These are phyloP conservation scores for Lentinus tigrinus DNA, from an alignment of 768 basidiomycete species.

Conservation along the genomic window DNA sequence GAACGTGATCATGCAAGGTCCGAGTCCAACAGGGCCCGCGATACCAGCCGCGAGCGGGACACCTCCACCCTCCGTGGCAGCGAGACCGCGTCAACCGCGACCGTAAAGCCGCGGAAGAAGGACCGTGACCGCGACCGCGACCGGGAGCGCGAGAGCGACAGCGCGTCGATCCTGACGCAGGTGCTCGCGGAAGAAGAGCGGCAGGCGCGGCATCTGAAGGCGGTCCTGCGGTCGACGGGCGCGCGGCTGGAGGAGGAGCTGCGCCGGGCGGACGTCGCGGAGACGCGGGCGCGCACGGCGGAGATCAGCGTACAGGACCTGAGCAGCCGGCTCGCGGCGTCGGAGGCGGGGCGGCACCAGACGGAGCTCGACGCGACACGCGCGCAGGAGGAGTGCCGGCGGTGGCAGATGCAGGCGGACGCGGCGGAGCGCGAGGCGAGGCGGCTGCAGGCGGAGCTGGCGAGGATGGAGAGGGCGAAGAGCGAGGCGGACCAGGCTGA, in stretches of 20 bases:
- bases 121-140: constrained; percentile 27
- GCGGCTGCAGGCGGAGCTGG: constrained; percentile 37
- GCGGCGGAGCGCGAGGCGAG: constrained; percentile 39
- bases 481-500: constrained; percentile 44
- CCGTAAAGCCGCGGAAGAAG: constrained; percentile 33
- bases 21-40: not conserved
- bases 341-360: constrained; percentile 42
- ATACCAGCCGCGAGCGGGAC: constrained; percentile 6
- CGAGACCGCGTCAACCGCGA: constrained; percentile 12
- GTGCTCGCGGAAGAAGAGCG: constrained; percentile 55
- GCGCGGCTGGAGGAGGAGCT: constrained; percentile 59
- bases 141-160: constrained; percentile 18
- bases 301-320: constrained; percentile 48
- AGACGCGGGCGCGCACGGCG: constrained; percentile 48
- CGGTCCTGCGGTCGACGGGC: constrained; percentile 47
- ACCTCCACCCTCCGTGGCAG: constrained; percentile 10
- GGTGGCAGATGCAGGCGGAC: constrained; percentile 48
- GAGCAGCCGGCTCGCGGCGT: constrained; percentile 34
- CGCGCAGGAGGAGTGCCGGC: constrained; percentile 43
- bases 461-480: constrained; percentile 38
- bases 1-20: not conserved
- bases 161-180: constrained; percentile 32
- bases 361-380: constrained; percentile 40
- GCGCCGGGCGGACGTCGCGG: constrained; percentile 51
- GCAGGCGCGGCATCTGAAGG: constrained; percentile 54